phyloP scores from a whole-genome alignment of 2,329 filamentous ascomycete species.

The Coniochaeta sp. region DNA sequence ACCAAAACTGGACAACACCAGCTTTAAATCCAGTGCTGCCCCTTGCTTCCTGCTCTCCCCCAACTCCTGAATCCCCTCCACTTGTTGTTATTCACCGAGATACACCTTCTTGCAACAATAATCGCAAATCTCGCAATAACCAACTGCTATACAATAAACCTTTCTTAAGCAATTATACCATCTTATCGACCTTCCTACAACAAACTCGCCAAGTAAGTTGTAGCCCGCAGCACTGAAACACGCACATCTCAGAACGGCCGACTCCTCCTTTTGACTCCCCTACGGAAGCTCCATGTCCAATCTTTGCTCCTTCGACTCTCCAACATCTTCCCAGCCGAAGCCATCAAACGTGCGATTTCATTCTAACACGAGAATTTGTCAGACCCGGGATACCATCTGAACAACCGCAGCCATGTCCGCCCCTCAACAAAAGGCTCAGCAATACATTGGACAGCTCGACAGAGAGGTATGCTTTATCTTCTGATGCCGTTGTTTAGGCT shows the following conservation, averaged over 20 bases:
- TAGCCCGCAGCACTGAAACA: not conserved
- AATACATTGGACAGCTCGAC: conserved; percentile 73
- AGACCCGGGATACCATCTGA: not conserved
- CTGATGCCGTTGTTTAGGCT: conserved; percentile 4
- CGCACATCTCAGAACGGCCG: conserved; percentile 1
- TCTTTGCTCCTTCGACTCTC: conserved; percentile 7
- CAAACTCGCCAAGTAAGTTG: not conserved
- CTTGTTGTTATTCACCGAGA: not conserved
- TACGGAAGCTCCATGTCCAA: conserved; percentile 2
- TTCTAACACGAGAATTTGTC: not conserved
- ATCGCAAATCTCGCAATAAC: not conserved
- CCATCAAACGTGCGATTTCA: not conserved
- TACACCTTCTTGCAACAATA: not conserved
- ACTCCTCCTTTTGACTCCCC: not conserved
- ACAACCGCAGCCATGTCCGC: conserved; percentile 53
- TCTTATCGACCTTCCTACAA: too few relatives aligned
- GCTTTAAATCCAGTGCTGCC: not conserved
- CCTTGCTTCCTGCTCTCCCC: not conserved
- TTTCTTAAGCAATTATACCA: not conserved
- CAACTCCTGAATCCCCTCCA: not conserved
- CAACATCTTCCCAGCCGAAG: conserved; percentile 5
- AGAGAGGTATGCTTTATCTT: conserved; percentile 59
- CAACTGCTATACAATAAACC: too few relatives aligned
- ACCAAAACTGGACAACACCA: too few relatives aligned
- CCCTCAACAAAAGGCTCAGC: conserved; percentile 68